Base-by-base conservation (phyloP, 257 asterid species). In the Jasminum sambac region DNA sequence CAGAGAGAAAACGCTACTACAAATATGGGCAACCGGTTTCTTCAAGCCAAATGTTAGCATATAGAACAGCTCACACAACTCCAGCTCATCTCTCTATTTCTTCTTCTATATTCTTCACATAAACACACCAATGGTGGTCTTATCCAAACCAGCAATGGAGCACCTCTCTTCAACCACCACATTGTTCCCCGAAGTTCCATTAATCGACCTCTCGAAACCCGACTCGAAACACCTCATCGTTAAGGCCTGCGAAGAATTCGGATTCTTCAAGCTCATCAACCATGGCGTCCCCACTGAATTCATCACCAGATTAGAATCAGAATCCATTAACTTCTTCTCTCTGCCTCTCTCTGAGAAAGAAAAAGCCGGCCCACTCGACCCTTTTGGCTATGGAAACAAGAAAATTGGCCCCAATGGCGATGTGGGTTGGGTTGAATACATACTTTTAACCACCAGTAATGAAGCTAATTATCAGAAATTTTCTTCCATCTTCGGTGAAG, bases 361-460 rank as follows among this genome's bases (percentile, higher is more conserved):
- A 10, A 87, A 77, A 30, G 92, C 88, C 0, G 90, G 92, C 11
- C 90, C 94, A 0, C 83, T 90, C n/a, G 77, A 80, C 70, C 96
- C 97, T 12, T 91, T 84, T 70, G 97, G 95, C 64, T 91, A 87
- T 67, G 97, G 97, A 0, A 76, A 78, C 75, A 90, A 89, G 14
- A 74, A 68, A 0, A 90, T 90, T 66, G 97, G 97, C 48, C 30
- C 0, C 14, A 84, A 78, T 64, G 94, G 94, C 21, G 97, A 90
- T 48, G 72, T 74, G 11, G 97, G 97, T 4, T 85, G 89, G 90
- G 82, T 90, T 13, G 97, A 90, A 41, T 85, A 90, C 69, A 68
- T 90, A 42, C 90, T 90, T 11, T 19, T 88, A 5, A 86, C 87
- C 8, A 68, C 96, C 10, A 68, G 86, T 14, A 64, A 84, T 1